A percentile compares a stretch with the other conserved stretches of the same genome.
Conservation (phyloP, 78 protist genomes). For the Tieghemostelium lacteum region DNA sequence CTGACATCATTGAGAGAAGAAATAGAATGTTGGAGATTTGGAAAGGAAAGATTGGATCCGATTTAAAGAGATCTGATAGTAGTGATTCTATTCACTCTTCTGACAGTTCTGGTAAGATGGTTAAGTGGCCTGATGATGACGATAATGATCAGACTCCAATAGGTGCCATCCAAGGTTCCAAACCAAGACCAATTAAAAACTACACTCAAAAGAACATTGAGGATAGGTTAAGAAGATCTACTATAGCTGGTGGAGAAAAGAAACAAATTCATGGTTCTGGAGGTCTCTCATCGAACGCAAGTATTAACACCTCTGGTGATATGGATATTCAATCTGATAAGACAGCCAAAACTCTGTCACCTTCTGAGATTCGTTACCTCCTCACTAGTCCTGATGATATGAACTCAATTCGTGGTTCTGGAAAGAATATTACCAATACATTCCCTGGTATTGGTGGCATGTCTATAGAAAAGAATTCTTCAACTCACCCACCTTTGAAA, state of each 20-base stretch:
- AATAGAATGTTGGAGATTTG: constrained; percentile 40
- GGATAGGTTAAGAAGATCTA: constrained; percentile 28
- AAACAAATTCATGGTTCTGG: background rate
- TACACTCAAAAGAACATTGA: constrained; percentile 25
- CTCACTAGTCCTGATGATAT: background rate
- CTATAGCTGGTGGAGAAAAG: constrained; percentile 50
- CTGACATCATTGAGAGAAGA: constrained; percentile 36
- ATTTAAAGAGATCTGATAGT: background rate
- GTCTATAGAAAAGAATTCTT: background rate
- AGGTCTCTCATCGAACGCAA: too few relatives aligned
- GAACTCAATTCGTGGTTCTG: background rate
- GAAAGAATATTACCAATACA: background rate
- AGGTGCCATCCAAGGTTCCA: background rate
- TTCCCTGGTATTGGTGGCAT: background rate
- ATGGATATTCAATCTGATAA: background rate
- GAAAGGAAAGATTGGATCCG: background rate
- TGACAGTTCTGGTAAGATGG: constrained; percentile 1
- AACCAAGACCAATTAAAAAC: background rate
- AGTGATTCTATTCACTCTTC: too few relatives aligned
- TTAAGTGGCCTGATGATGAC: constrained; percentile 14
- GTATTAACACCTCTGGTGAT: background rate
- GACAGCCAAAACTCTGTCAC: background rate
- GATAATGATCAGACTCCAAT: background rate
- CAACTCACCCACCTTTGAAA: constrained; percentile 52
- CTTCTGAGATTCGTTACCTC: background rate